These are phyloP conservation scores for Diaporthe ampelina DNA, from an alignment of 2,329 filamentous ascomycete species.

Conservation along the genomic window DNA sequence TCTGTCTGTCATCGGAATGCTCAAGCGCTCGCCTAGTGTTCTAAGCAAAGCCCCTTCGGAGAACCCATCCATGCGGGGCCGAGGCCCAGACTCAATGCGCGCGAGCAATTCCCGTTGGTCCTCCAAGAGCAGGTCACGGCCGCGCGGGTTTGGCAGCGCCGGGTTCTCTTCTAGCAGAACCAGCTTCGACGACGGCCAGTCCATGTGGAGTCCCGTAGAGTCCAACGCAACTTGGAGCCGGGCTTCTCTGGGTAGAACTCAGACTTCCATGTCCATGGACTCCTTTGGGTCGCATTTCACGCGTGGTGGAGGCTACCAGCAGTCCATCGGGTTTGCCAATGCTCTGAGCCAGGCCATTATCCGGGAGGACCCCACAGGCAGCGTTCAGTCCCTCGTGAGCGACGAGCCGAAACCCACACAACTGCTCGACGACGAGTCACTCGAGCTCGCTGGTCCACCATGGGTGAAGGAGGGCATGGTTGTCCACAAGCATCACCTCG, in stretches of 20 bases:
- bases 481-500: constrained; percentile 96
- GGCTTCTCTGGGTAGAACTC: constrained; percentile 90
- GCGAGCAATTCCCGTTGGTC: constrained; percentile 78
- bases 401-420: constrained; percentile 72
- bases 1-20: constrained; percentile 80
- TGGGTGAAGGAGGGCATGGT: constrained; percentile 98
- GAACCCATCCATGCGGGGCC: constrained; percentile 77
- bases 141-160: constrained; percentile 80
- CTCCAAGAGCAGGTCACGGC: constrained; percentile 87
- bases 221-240: constrained; percentile 98
- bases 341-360: constrained; percentile 97
- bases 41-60: constrained; percentile 95
- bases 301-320: constrained; percentile 85
- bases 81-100: constrained; percentile 71
- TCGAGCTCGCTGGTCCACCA: constrained; percentile 93
- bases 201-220: constrained; percentile 86
- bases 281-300: constrained; percentile 85
- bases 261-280: constrained; percentile 92
- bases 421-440: constrained; percentile 90
- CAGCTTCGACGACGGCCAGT: constrained; percentile 91
- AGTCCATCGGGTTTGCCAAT: constrained; percentile 97
- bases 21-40: constrained; percentile 90
- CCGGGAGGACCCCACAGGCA: constrained; percentile 78
- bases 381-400: constrained; percentile 66
- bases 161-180: constrained; percentile 92